Conservation (phyloP, 306 rosid genomes). For the Ziziphus jujuba region DNA sequence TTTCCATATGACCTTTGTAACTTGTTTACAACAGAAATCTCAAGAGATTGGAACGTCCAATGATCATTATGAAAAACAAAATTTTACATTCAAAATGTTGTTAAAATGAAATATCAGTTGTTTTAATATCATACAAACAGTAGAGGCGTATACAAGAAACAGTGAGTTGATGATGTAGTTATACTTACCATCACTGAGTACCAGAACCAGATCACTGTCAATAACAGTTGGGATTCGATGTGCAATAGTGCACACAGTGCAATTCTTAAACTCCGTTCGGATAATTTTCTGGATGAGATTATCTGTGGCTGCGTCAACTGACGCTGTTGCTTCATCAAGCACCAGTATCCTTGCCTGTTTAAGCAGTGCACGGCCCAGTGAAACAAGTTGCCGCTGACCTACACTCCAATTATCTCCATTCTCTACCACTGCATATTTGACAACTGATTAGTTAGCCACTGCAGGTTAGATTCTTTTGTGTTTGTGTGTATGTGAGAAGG, state of each 20-base stretch:
- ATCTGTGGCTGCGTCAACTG: constrained; percentile 93
- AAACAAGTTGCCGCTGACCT: constrained; percentile 95
- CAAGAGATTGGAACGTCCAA: not conserved
- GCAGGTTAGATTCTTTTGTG: not conserved
- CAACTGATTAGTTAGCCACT: constrained; percentile 11
- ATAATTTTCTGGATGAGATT: constrained; percentile 87
- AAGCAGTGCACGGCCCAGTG: constrained; percentile 90
- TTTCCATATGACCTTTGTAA: not conserved
- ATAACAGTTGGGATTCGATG: constrained; percentile 96
- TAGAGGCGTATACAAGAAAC: not conserved
- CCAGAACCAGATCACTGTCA: constrained; percentile 82
- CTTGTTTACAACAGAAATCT: not conserved
- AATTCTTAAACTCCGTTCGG: constrained; percentile 72
- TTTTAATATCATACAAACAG: not conserved
- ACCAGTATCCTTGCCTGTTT: constrained; percentile 93
- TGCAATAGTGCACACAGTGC: constrained; percentile 89
- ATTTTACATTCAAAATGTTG: not conserved
- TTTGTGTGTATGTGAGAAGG: not conserved
- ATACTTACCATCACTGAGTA: constrained; percentile 85
- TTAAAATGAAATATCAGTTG: not conserved
- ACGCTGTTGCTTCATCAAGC: constrained; percentile 98
- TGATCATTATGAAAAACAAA: not conserved
- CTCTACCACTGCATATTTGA: constrained; percentile 74
- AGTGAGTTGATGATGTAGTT: constrained; percentile 1
- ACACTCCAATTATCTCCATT: constrained; percentile 99